Base-by-base conservation (phyloP, 2,329 filamentous ascomycete genomes). In the Fusarium fracticaudum region DNA sequence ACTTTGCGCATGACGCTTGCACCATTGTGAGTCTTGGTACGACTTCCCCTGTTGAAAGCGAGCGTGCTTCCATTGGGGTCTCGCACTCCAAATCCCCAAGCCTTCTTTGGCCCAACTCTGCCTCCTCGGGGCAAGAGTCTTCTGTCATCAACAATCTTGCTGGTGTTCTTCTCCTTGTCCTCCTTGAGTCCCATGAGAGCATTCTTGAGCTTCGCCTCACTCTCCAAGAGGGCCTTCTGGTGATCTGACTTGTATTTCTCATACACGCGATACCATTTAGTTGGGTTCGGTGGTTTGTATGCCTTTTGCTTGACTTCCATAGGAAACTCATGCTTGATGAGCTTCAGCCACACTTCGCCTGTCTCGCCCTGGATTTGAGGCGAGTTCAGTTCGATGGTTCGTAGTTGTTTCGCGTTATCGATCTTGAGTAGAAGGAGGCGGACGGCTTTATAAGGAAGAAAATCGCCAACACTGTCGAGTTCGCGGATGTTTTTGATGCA, bases 191-290 rank as follows among this genome's bases (percentile, higher is more conserved):
- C 88, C 20, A 87, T 86, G 51, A 92, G 83, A 47, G 88, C 87
- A 53, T 85, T 85, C 76, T 86, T 88, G 64, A 94, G 84, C 60
- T 85, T 86, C 67, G 86, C 87, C 66, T 90, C 87, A 73, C 92
- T 91, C 69, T 88, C 88, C 57, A 89, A 85, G 13, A 92, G 86
- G 60, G 89, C 86, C 59, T 86, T 83, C 40, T 89, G 85, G 43
- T 91, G 88, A 71, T 91, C 86, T 47, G 85, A 85, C 73, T 89
- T 87, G 79, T 95, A 91, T 72, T 91, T 90, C 73, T 87, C 85
- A 84, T 97, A 98, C 20, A 97, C 87, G 63, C 92, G 90, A 80
- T 92, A 90, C 95, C 95, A 98, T 68, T 90, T 91, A 41, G 86
- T 85, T 0, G 92, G 90, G 71, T 94, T 88, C 63, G 87, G 87